These are phyloP conservation scores for Nannochloropsis oceanica DNA, from an alignment of 108 stramenopile species.

Conservation along the genomic window DNA sequence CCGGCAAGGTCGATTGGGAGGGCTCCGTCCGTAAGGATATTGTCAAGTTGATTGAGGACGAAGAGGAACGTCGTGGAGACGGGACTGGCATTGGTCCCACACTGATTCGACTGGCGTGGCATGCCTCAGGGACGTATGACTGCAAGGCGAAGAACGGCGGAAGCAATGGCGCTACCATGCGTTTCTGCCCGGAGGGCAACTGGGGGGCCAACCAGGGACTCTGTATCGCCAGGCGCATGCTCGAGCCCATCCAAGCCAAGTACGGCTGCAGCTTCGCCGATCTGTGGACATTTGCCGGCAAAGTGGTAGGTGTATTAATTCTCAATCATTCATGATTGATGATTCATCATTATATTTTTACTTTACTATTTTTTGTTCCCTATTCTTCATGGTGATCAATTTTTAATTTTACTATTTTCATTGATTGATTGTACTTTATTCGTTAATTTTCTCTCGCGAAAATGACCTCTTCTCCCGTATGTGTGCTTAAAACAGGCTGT, in stretches of 20 bases:
- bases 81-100: constrained; percentile 41
- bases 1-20: not conserved
- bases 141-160: constrained; percentile 45
- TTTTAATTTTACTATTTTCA: not conserved
- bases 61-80: constrained; percentile 21
- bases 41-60: constrained; percentile 26
- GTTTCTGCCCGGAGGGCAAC: constrained; percentile 71
- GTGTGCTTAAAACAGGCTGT: not conserved
- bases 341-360: not conserved
- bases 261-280: constrained; percentile 57
- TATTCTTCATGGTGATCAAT: not conserved
- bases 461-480: not conserved
- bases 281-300: constrained; percentile 65
- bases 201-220: constrained; percentile 89
- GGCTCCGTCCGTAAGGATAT: constrained; percentile 9
- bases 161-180: constrained; percentile 72
- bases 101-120: constrained; percentile 91
- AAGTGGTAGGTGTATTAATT: not conserved
- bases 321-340: not conserved
- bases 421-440: not conserved
- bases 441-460: not conserved
- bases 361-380: not conserved
- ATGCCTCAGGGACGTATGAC: constrained; percentile 61
- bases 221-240: constrained; percentile 33
- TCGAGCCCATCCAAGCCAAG: constrained; percentile 44